These are phyloP conservation scores for Epichloe brachyelytri DNA, from an alignment of 2,329 filamentous ascomycete genomes.

Conservation along the genomic window DNA sequence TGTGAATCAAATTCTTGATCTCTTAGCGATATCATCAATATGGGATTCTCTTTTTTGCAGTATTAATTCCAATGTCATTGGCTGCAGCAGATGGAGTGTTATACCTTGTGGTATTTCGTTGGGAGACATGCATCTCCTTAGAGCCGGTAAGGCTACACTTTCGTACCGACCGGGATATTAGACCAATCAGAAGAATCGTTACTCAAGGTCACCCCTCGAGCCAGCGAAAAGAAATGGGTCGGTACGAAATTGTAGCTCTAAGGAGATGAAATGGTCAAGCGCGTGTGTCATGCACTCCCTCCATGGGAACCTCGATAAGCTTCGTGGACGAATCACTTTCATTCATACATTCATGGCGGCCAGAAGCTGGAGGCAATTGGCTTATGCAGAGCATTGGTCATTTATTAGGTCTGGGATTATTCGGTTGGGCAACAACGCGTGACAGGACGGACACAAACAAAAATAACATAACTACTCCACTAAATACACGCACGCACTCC, in stretches of 20 bases:
- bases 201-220: too few species aligned
- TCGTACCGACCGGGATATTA: too few species aligned
- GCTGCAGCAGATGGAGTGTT: neutral
- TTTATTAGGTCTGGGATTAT: neutral
- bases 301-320: neutral
- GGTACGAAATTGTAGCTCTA: too few species aligned
- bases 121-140: neutral
- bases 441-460: neutral
- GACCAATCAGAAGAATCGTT: too few species aligned
- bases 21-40: too few species aligned
- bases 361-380: too few species aligned
- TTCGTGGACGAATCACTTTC: neutral
- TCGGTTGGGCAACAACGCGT: neutral
- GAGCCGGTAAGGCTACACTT: too few species aligned
- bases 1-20: too few species aligned
- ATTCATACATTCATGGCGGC: neutral
- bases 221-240: too few species aligned
- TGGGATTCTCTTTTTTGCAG: too few species aligned
- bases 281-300: neutral
- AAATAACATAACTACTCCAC: neutral
- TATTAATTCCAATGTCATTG: neutral
- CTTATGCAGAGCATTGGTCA: neutral
- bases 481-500: neutral
- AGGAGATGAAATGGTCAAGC: neutral
- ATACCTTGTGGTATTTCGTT: neutral